Percentiles rank a stretch among this genome's conserved stretches.
Conservation (phyloP, 441 rosid species). For the Adansonia gregorii region DNA sequence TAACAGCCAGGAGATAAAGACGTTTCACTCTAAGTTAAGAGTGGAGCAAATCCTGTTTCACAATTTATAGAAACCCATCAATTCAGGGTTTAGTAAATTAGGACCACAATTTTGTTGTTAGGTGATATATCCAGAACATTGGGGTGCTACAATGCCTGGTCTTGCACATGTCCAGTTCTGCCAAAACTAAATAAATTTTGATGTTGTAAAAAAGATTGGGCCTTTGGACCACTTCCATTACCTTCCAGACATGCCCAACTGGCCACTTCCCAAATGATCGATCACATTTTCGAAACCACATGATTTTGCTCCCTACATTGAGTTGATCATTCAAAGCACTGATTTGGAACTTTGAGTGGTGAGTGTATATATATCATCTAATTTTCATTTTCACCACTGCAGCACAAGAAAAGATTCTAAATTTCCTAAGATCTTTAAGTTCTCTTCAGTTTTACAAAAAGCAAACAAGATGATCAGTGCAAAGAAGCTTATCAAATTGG, state of each 20-base stretch:
- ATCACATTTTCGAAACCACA: background rate
- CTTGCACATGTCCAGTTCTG: background rate
- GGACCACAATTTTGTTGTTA: conserved; percentile 5
- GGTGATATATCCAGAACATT: background rate
- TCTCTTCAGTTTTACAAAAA: background rate
- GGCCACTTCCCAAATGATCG: background rate
- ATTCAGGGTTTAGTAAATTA: background rate
- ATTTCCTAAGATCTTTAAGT: background rate
- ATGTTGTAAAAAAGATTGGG: background rate
- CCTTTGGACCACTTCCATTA: background rate
- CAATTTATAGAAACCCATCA: background rate
- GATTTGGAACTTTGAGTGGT: background rate
- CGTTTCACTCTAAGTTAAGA: background rate
- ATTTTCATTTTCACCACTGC: background rate
- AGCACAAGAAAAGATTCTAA: background rate
- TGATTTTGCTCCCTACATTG: conserved; percentile 1
- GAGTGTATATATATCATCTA: background rate
- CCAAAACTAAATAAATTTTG: background rate
- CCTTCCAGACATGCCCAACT: conserved; percentile 12
- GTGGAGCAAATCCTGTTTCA: background rate
- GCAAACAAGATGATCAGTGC: conserved; percentile 24
- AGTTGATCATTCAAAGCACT: background rate
- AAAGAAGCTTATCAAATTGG: conserved; percentile 29
- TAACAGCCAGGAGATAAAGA: conserved; percentile 11
- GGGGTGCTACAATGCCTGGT: background rate